phyloP scores from a whole-genome alignment of 306 rosid genomes.

The Dryas drummondii region DNA sequence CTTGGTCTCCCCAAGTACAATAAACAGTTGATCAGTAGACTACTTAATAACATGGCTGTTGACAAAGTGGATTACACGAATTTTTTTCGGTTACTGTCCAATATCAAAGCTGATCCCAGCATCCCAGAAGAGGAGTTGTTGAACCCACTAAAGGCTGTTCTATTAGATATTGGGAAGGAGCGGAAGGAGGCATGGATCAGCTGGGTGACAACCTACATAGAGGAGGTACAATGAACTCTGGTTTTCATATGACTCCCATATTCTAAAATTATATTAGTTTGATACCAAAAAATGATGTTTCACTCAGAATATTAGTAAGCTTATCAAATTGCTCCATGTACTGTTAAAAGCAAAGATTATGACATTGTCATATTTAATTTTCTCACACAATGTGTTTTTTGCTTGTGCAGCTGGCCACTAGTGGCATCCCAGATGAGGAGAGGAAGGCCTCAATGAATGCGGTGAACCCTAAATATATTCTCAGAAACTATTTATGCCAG shows the following conservation, averaged over 20 bases:
- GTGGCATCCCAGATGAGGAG: slow-evolving; percentile 75
- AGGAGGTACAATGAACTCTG: slow-evolving; percentile 56
- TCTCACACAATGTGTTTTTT: slow-evolving; percentile 1
- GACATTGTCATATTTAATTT: neutral
- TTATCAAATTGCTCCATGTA: too few species aligned
- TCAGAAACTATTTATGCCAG: slow-evolving; percentile 95
- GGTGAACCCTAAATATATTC: slow-evolving; percentile 86
- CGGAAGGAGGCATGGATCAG: slow-evolving; percentile 90
- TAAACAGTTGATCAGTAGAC: slow-evolving; percentile 83
- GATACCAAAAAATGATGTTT: neutral
- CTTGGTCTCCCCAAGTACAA: slow-evolving; percentile 93
- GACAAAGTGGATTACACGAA: slow-evolving; percentile 98
- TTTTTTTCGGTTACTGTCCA: slow-evolving; percentile 81
- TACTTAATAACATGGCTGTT: slow-evolving; percentile 89
- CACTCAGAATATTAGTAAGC: neutral
- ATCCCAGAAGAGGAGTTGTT: slow-evolving; percentile 76
- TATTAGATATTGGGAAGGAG: slow-evolving; percentile 95
- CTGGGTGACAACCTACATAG: slow-evolving; percentile 78
- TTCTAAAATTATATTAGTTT: neutral
- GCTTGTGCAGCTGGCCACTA: slow-evolving; percentile 66
- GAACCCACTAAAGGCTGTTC: slow-evolving; percentile 81
- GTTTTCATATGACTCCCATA: neutral
- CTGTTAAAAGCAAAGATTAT: neutral
- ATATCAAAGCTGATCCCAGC: slow-evolving; percentile 76
- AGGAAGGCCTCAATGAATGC: slow-evolving; percentile 74